Conservation (phyloP, 345 rosid genomes). For the Eucalyptus tenuipes region DNA sequence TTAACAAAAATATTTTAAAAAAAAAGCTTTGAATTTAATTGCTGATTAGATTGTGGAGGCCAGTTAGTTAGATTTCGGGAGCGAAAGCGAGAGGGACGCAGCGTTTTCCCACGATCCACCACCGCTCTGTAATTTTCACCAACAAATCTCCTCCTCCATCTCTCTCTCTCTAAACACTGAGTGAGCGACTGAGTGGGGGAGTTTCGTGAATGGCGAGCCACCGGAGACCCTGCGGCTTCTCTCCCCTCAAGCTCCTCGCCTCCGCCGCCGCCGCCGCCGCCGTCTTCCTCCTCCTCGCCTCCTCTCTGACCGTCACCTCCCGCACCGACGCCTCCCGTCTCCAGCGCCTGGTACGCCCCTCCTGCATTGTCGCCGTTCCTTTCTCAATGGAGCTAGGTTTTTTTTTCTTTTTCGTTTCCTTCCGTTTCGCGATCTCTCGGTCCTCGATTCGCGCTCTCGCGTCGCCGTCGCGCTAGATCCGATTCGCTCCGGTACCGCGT, state of each 20-base stretch:
- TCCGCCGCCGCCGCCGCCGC: conserved; percentile 26
- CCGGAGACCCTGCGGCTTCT: conserved; percentile 8
- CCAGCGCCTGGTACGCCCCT: conserved; percentile 20
- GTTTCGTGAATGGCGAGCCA: conserved; percentile 32
- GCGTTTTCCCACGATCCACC: background rate
- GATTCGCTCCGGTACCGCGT: background rate
- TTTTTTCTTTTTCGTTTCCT: background rate
- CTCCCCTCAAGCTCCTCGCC: conserved; percentile 27
- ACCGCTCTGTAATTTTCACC: background rate
- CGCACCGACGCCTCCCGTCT: conserved; percentile 24
- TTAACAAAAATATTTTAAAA: too few relatives aligned
- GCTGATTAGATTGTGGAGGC: background rate
- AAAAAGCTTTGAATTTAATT: too few relatives aligned
- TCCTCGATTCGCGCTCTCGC: background rate
- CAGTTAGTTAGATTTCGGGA: background rate
- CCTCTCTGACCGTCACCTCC: conserved; percentile 35
- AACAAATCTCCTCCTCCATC: background rate
- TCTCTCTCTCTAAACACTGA: background rate
- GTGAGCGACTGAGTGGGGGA: background rate
- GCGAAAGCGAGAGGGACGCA: too few relatives aligned
- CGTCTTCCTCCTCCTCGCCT: conserved; percentile 34
- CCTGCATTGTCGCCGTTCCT: background rate
- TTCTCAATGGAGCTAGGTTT: background rate
- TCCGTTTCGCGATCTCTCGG: background rate
- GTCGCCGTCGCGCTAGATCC: background rate